phyloP scores from a whole-genome alignment of 2,329 filamentous ascomycete species.

The Endocalyx cinctus region DNA sequence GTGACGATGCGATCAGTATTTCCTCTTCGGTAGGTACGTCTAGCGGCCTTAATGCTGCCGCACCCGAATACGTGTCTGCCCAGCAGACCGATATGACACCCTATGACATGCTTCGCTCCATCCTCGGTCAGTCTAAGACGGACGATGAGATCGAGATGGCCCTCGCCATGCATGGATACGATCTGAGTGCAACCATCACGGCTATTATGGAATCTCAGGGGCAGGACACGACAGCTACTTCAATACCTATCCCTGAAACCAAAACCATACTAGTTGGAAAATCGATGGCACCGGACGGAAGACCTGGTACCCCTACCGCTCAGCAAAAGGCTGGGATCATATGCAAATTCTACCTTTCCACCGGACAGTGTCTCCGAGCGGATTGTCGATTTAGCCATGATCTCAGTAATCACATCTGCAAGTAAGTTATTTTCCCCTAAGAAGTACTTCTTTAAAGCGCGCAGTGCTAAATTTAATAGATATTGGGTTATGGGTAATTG shows the following conservation, averaged over 20 bases:
- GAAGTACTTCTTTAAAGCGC: too few relatives aligned
- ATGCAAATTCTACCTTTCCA: conserved; percentile 95
- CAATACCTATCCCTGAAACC: conserved; percentile 47
- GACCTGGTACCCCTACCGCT: conserved; percentile 71
- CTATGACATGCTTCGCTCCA: conserved; percentile 95
- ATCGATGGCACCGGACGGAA: conserved; percentile 71
- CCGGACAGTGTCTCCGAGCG: conserved; percentile 89
- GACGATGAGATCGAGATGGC: conserved; percentile 95
- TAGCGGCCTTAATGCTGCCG: conserved; percentile 71
- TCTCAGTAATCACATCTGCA: conserved; percentile 93
- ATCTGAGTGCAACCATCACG: conserved; percentile 86
- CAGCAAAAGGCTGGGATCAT: conserved; percentile 82
- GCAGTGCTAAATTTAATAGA: conserved; percentile 50
- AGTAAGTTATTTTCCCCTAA: conserved; percentile 74
- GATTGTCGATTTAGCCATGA: conserved; percentile 98
- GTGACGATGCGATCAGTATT: conserved; percentile 76
- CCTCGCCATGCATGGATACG: conserved; percentile 83
- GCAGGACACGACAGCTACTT: conserved; percentile 41
- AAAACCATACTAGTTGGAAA: conserved; percentile 80
- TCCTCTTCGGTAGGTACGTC: conserved; percentile 68
- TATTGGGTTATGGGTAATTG: conserved; percentile 98
- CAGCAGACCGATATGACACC: conserved; percentile 90
- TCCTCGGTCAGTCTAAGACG: conserved; percentile 80
- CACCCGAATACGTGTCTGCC: conserved; percentile 68
- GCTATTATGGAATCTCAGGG: conserved; percentile 75